Conservation (phyloP, 2,329 filamentous ascomycete genomes). For the Neodidymelliopsis sp. region DNA sequence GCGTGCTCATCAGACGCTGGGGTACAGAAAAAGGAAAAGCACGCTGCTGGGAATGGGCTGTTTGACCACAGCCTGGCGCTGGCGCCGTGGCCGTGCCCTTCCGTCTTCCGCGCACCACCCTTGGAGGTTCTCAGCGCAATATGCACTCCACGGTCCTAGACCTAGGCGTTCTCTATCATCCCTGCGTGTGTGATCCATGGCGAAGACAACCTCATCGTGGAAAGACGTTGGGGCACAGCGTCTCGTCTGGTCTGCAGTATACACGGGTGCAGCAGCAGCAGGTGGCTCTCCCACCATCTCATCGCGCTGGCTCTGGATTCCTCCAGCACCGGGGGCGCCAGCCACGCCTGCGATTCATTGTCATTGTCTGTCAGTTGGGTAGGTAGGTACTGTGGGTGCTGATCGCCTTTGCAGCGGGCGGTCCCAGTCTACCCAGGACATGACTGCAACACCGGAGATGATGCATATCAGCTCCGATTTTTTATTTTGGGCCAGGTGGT, state of each 20-base stretch:
- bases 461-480: slow-evolving; percentile 22
- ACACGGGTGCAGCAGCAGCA: background rate
- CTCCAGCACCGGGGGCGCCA: background rate
- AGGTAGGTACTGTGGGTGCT: slow-evolving; percentile 18
- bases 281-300: background rate
- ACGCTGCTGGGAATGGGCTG: slow-evolving; percentile 29
- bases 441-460: slow-evolving; percentile 29
- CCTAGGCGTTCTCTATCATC: slow-evolving; percentile 24
- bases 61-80: slow-evolving; percentile 23
- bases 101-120: slow-evolving; percentile 43
- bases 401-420: slow-evolving; percentile 46
- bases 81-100: slow-evolving; percentile 39
- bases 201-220: slow-evolving; percentile 20
- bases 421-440: slow-evolving; percentile 23
- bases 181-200: slow-evolving; percentile 32
- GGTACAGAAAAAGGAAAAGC: slow-evolving; percentile 41
- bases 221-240: slow-evolving; percentile 13
- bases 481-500: slow-evolving; percentile 20
- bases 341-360: slow-evolving; percentile 1
- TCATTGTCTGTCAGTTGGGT: too few species aligned
- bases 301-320: background rate
- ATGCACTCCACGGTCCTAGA: slow-evolving; percentile 31
- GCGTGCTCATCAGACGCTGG: slow-evolving; percentile 40
- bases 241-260: slow-evolving; percentile 1
- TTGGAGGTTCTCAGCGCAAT: slow-evolving; percentile 30